Conservation (phyloP, 495 filamentous ascomycete species). For the Trypethelium eluteriae region DNA sequence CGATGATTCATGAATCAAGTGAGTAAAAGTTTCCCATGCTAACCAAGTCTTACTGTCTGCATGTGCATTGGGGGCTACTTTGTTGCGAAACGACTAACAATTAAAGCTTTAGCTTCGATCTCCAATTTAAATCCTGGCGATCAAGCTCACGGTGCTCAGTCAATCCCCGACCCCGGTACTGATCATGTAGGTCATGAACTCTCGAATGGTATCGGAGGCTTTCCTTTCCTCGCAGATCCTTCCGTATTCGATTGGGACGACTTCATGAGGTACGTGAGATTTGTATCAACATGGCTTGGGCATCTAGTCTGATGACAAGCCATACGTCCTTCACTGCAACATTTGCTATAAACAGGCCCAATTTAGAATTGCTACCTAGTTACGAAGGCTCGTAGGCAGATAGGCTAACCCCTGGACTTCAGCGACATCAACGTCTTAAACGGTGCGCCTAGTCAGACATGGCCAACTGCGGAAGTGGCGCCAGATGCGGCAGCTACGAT, state of each 20-base stretch:
- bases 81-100: background rate
- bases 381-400: background rate
- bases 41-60: background rate
- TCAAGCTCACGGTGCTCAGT: background rate
- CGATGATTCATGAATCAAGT: background rate
- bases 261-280: conserved; percentile 4
- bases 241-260: background rate
- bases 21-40: background rate
- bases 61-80: background rate
- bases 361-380: background rate
- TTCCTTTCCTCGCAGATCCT: background rate
- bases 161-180: background rate
- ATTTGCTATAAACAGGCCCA: background rate
- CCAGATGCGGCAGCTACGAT: background rate
- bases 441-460: background rate
- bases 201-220: background rate
- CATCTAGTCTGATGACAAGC: background rate
- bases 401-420: background rate
- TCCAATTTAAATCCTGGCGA: background rate
- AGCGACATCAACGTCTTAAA: conserved; percentile 1
- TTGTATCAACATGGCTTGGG: background rate
- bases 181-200: background rate
- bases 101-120: background rate
- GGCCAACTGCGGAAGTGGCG: background rate
- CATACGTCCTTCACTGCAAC: background rate